Percentiles rank a stretch among this genome's conserved stretches.
Evolutionary conservation across 2,329 filamentous ascomycete species (phyloP).

Genomic region (Aspergillus alliaceus): DNA sequence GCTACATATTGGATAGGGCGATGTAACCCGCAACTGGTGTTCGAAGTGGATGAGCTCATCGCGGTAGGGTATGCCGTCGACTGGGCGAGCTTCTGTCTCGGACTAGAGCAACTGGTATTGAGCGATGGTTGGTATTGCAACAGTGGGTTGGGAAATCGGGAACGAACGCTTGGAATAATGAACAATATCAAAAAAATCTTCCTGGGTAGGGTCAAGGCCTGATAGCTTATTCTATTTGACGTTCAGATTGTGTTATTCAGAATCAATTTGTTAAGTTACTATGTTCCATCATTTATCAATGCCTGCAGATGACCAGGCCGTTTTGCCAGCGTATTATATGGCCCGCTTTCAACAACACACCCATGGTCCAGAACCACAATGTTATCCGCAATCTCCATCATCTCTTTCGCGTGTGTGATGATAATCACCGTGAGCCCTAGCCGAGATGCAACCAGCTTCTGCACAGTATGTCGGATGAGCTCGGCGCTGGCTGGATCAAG

Average conservation of each 20-base stretch:
- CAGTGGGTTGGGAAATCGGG: not conserved
- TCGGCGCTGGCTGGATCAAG: conserved; percentile 70
- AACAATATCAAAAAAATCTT: not conserved
- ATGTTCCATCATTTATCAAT: conserved; percentile 12
- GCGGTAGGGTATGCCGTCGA: not conserved
- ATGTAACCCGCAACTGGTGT: not conserved
- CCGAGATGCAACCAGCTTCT: conserved; percentile 47
- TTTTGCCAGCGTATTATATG: conserved; percentile 60
- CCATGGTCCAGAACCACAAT: conserved; percentile 72
- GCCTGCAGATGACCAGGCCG: conserved; percentile 48
- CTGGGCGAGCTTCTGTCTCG: not conserved
- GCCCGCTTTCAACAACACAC: conserved; percentile 66
- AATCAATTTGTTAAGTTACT: not conserved
- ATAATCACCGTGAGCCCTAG: conserved; percentile 68
- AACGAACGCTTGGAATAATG: not conserved
- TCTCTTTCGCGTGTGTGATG: conserved; percentile 77
- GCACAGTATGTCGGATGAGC: conserved; percentile 64
- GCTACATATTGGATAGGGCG: conserved; percentile 7
- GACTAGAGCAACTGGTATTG: not conserved
- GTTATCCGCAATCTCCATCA: conserved; percentile 79
- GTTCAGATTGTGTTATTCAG: too few relatives aligned
- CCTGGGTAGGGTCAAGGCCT: not conserved
- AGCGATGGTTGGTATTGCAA: not conserved
- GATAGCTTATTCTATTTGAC: not conserved
- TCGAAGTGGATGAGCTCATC: conserved; percentile 4